Evolutionary conservation across 768 basidiomycete genomes (phyloP).

Genomic region (Tricholoma sp.): DNA sequence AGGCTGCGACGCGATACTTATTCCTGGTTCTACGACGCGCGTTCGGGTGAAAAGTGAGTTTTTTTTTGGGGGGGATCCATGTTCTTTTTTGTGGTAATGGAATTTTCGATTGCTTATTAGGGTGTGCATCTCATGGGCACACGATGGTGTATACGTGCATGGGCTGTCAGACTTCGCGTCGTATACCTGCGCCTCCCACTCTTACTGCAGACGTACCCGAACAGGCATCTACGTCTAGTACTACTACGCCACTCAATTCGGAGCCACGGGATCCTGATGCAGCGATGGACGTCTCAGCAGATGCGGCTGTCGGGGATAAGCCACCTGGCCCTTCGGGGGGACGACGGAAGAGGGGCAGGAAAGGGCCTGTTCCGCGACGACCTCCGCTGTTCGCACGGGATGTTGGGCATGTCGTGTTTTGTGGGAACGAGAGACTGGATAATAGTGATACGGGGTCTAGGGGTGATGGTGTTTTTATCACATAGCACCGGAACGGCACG

Average conservation of each 20-base stretch:
- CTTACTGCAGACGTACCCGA: constrained; percentile 4
- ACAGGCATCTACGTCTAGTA: too few species aligned
- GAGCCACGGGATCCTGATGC: too few species aligned
- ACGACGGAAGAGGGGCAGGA: constrained; percentile 11
- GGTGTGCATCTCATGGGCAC: constrained; percentile 43
- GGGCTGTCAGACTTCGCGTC: constrained; percentile 51
- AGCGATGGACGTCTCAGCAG: neutral
- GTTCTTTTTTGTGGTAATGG: neutral
- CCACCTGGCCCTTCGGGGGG: neutral
- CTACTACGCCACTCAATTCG: too few species aligned
- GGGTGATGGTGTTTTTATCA: constrained; percentile 24
- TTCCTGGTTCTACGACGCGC: constrained; percentile 63
- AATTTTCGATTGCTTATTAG: constrained; percentile 13
- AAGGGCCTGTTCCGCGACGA: constrained; percentile 27
- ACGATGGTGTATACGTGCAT: constrained; percentile 54
- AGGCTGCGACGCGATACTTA: constrained; percentile 55
- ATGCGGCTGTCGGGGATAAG: neutral
- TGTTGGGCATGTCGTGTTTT: constrained; percentile 62
- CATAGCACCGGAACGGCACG: constrained; percentile 11
- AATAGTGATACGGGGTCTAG: constrained; percentile 7
- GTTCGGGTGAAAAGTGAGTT: constrained; percentile 62
- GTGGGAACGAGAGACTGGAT: constrained; percentile 50
- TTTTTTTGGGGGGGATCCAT: neutral
- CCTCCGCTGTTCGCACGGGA: constrained; percentile 61
- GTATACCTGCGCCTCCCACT: constrained; percentile 62